Evolutionary conservation across 768 basidiomycete species (phyloP).

Genomic region (Collybia nuda): DNA sequence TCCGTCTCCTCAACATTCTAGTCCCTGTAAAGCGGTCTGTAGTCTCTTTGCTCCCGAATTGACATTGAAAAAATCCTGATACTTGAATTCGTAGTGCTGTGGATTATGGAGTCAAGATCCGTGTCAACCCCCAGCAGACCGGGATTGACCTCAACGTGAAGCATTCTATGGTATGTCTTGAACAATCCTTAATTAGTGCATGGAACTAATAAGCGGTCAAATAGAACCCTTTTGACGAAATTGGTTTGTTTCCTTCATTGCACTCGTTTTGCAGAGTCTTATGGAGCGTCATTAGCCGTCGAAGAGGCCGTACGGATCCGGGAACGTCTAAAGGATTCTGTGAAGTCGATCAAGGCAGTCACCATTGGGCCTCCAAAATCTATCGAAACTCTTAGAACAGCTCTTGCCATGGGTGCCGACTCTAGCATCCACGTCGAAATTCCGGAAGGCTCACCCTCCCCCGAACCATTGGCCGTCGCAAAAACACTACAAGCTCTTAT

Average conservation of each 20-base stretch:
- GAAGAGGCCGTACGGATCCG: constrained; percentile 97
- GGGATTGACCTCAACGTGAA: constrained; percentile 97
- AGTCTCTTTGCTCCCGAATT: neutral
- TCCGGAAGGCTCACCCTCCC: constrained; percentile 66
- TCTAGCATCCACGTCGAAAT: constrained; percentile 87
- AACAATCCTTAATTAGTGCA: neutral
- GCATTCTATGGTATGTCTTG: constrained; percentile 87
- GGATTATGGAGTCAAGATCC: constrained; percentile 98
- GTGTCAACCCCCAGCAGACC: constrained; percentile 92
- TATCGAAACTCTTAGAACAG: constrained; percentile 88
- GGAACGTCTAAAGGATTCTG: constrained; percentile 70
- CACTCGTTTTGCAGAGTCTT: neutral
- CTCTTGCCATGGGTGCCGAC: constrained; percentile 98
- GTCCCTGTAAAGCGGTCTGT: constrained; percentile 89
- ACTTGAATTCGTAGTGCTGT: constrained; percentile 58
- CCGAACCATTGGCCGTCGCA: constrained; percentile 91
- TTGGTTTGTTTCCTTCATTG: constrained; percentile 52
- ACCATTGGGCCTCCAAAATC: constrained; percentile 95
- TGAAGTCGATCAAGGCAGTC: constrained; percentile 87
- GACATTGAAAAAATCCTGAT: neutral
- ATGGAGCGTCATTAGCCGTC: constrained; percentile 57
- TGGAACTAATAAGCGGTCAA: neutral
- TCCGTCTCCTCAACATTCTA: constrained; percentile 80
- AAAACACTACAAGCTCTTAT: constrained; percentile 81
- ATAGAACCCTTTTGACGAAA: constrained; percentile 98